A percentile compares a stretch with the other conserved stretches of the same genome.
Evolutionary conservation across 169 alveolate species (phyloP).

Genomic region (Blepharisma undulans): DNA sequence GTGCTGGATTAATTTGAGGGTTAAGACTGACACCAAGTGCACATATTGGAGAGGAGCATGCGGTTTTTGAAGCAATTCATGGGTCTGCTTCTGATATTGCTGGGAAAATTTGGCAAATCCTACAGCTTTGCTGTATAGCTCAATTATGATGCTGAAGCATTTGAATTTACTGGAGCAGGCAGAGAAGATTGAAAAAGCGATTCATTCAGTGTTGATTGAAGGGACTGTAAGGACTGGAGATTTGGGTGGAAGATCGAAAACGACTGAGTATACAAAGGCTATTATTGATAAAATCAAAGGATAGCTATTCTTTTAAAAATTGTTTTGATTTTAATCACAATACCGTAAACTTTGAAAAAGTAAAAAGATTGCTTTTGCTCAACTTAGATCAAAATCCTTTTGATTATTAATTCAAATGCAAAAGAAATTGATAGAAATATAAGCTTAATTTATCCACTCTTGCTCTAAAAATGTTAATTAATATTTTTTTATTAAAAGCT

Average conservation of each 20-base stretch:
- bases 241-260: conserved; percentile 61
- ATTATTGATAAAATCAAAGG: conserved; percentile 31
- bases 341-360: neutral
- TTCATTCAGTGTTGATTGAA: conserved; percentile 48
- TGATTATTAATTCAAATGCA: too few relatives aligned
- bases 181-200: conserved; percentile 60
- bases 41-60: conserved; percentile 75
- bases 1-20: conserved; percentile 83
- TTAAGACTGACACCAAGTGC: conserved; percentile 82
- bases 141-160: conserved; percentile 84
- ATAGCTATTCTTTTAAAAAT: neutral
- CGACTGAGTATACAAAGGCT: conserved; percentile 64
- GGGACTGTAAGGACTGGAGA: conserved; percentile 64
- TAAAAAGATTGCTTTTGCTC: too few relatives aligned
- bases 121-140: conserved; percentile 77
- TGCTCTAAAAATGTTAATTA: too few relatives aligned
- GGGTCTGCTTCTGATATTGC: conserved; percentile 84
- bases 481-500: too few relatives aligned
- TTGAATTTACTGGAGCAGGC: conserved; percentile 66
- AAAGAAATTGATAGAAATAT: too few relatives aligned
- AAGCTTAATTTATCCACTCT: too few relatives aligned
- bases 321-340: neutral
- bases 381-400: too few relatives aligned
- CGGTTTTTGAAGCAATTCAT: conserved; percentile 70
- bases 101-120: conserved; percentile 82